Evolutionary conservation across 176 grass and related monocot genomes (phyloP).

Genomic region (Hsuehochloa calcarea): DNA sequence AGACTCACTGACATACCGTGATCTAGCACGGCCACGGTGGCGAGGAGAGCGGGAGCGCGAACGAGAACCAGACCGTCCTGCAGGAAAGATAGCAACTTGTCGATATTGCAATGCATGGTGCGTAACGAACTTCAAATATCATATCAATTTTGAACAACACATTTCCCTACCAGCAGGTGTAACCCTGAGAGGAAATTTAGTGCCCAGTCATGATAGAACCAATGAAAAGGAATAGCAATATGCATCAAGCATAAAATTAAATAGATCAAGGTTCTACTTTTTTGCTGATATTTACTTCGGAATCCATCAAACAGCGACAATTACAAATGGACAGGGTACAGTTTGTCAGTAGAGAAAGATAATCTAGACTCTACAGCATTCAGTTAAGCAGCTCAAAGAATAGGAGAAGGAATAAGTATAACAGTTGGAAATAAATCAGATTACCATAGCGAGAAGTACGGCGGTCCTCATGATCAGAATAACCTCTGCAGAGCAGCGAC

Average conservation of each 20-base stretch:
- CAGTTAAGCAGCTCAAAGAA: conserved; percentile 10
- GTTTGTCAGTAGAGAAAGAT: not conserved
- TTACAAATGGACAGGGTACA: not conserved
- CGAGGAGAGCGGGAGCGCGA: conserved; percentile 65
- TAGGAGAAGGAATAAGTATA: not conserved
- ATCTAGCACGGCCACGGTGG: conserved; percentile 45
- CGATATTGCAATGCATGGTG: not conserved
- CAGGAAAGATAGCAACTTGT: conserved; percentile 12
- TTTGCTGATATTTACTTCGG: not conserved
- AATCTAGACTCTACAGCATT: not conserved
- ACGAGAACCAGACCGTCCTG: conserved; percentile 63
- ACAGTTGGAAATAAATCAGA: conserved; percentile 23
- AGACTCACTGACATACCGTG: conserved; percentile 42
- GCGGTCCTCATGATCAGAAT: conserved; percentile 52
- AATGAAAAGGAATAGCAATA: not conserved
- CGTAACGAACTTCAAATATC: not conserved
- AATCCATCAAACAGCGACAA: not conserved
- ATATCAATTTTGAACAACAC: not conserved
- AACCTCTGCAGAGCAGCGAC: conserved; percentile 44
- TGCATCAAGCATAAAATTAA: not conserved
- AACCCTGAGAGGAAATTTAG: not conserved
- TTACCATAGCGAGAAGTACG: conserved; percentile 65
- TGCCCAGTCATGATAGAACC: not conserved
- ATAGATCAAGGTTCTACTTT: not conserved
- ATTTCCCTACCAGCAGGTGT: not conserved